Evolutionary conservation across 345 rosid genomes (phyloP), one percentile per base, ranked within the genome.

Genomic region (Eucalyptus tenuipes): DNA sequence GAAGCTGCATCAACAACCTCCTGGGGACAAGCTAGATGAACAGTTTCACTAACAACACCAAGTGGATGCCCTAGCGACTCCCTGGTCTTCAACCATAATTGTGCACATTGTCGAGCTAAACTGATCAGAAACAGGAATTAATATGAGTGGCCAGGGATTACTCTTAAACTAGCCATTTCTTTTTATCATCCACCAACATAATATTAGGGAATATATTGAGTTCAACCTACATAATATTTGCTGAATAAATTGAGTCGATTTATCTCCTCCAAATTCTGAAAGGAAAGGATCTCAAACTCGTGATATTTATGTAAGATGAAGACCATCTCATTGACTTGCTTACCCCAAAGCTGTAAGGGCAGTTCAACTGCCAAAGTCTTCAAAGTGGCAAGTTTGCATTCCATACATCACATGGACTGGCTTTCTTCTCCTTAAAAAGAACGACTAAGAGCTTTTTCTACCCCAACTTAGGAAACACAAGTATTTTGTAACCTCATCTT

Each of bases 71-170:
- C 98, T 88, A 97, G 97, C 42, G 96, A 94, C 89, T 97, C 98
- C 79, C 99, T 94, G 42, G 99, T 96, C 94, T 95, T 95, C 88
- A 96, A 92, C 99, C 99, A 97, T 88, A 96, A 94, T 90, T 96
- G 96, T n/a, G 98, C 99, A 92, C 99, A 97, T 80, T 95, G 97
- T 85, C 98, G 98, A 92, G 99, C 99, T 92, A 97, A 96, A 93
- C 99, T 97, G 95, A 91, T 92, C 68, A 90, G 88, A 90, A 86
- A 85, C 24, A 85, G 8, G 64, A 85, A 85, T n/a, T 40, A 75
- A 75, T 75, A 37, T 75, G 47, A 75, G 84, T 25, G 24, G 47
- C 84, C 29, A 0, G 47, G 75, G 84, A 22, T 40, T 37, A 6
- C 82, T 75, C 47, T 75, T 75, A 37, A 37, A 37, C 82, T 75